Evolutionary conservation across 129 eudicot species (phyloP).

Genomic region (Oenanthe sinensis): DNA sequence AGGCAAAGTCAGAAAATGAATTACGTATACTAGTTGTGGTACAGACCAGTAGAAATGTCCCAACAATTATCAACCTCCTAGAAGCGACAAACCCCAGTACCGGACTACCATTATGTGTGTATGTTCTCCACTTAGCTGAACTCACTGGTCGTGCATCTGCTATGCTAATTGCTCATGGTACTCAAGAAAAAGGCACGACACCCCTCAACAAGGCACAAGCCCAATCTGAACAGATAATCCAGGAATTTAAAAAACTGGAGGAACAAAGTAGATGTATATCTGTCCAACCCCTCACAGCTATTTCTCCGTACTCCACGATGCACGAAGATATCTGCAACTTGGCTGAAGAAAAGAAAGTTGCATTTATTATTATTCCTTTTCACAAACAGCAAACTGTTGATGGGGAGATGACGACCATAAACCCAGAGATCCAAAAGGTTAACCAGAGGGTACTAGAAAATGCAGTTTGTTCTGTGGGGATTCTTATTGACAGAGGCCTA

Average conservation of each 20-base stretch:
- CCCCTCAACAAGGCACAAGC: constrained; percentile 10
- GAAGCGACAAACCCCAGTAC: constrained; percentile 18
- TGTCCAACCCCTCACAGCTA: constrained; percentile 14
- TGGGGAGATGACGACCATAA: constrained; percentile 15
- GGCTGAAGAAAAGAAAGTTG: constrained; percentile 21
- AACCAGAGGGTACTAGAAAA: constrained; percentile 21
- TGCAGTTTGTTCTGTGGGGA: constrained; percentile 26
- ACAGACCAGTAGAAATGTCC: constrained; percentile 21
- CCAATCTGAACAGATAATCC: constrained; percentile 15
- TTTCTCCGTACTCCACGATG: constrained; percentile 21
- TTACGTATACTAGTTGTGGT: constrained; percentile 14
- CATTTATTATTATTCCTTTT: constrained; percentile 24
- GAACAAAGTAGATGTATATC: constrained; percentile 2
- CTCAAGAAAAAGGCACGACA: neutral
- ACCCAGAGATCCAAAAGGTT: constrained; percentile 8
- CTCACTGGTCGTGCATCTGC: constrained; percentile 22
- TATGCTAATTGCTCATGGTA: constrained; percentile 9
- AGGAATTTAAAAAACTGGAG: constrained; percentile 10
- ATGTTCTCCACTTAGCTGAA: constrained; percentile 17
- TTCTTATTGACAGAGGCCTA: constrained; percentile 29
- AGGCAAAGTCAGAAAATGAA: constrained; percentile 5
- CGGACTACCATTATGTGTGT: constrained; percentile 8
- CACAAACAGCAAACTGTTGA: constrained; percentile 26
- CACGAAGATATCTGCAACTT: constrained; percentile 26
- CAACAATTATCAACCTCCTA: constrained; percentile 19